Evolutionary conservation across 2,329 filamentous ascomycete species (phyloP).

Genomic region (Atkinsonella hypoxylon): DNA sequence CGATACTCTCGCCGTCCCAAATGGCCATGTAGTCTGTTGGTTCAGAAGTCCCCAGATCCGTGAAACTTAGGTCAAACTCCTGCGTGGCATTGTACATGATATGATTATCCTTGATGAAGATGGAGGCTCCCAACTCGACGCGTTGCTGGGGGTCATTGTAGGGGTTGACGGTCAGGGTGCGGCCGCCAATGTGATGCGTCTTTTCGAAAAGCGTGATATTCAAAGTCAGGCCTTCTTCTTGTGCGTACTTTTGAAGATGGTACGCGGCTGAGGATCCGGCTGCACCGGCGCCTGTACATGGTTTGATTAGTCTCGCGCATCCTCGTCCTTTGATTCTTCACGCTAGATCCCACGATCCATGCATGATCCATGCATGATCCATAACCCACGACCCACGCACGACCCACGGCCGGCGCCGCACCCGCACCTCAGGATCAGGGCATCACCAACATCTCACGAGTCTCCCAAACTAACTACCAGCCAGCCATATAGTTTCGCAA

Average conservation of each 20-base stretch:
- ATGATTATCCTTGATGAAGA: slow-evolving; percentile 76
- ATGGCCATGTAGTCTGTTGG: slow-evolving; percentile 55
- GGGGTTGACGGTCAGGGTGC: slow-evolving; percentile 71
- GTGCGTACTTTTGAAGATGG: slow-evolving; percentile 61
- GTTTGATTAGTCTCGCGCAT: neutral
- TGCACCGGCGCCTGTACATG: slow-evolving; percentile 63
- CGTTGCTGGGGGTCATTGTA: slow-evolving; percentile 55
- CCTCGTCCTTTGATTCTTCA: neutral
- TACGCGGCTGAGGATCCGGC: slow-evolving; percentile 82
- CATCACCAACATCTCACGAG: too few species aligned
- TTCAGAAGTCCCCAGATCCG: slow-evolving; percentile 30
- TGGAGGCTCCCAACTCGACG: slow-evolving; percentile 81
- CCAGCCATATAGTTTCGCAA: too few species aligned
- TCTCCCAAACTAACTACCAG: too few species aligned
- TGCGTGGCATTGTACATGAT: slow-evolving; percentile 66
- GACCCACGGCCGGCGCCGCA: too few species aligned
- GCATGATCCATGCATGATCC: too few species aligned
- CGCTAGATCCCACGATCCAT: neutral
- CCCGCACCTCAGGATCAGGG: too few species aligned
- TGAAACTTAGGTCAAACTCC: slow-evolving; percentile 55
- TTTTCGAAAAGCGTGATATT: slow-evolving; percentile 87
- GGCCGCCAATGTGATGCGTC: slow-evolving; percentile 65
- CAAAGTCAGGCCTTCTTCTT: slow-evolving; percentile 44
- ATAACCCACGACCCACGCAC: too few species aligned
- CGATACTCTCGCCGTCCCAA: slow-evolving; percentile 71